Conservation (phyloP, 257 asterid species). For the Salvia splendens region DNA sequence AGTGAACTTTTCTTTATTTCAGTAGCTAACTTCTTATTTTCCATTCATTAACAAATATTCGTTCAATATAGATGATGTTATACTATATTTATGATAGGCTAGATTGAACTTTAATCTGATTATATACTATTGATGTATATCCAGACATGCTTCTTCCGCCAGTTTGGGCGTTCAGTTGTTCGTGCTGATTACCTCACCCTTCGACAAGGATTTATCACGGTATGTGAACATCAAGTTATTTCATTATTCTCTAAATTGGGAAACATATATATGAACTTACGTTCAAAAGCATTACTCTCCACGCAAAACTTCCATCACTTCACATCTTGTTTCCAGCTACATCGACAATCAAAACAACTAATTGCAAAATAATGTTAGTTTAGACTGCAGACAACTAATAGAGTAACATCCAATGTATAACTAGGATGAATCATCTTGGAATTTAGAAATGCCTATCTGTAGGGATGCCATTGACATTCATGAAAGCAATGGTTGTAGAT, state of each 20-base stretch:
- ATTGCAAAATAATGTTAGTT: background rate
- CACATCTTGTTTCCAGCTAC: background rate
- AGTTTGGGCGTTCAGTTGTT: slow-evolving; percentile 90
- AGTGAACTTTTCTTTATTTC: slow-evolving; percentile 1
- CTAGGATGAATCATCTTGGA: background rate
- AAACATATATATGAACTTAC: background rate
- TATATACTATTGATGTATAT: slow-evolving; percentile 28
- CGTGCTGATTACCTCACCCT: slow-evolving; percentile 96
- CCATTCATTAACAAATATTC: background rate
- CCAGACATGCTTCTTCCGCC: slow-evolving; percentile 96
- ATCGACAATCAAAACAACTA: background rate
- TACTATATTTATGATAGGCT: slow-evolving; percentile 16
- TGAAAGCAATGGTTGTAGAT: background rate
- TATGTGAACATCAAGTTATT: slow-evolving; percentile 37
- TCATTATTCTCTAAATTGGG: slow-evolving; percentile 5
- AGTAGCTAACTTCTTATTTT: background rate
- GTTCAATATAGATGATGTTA: background rate
- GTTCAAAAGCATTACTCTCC: slow-evolving; percentile 8
- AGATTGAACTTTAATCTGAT: slow-evolving; percentile 19
- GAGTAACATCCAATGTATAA: background rate
- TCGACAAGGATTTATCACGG: slow-evolving; percentile 94
- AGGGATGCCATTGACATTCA: slow-evolving; percentile 1
- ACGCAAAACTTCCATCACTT: background rate
- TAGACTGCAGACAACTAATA: too few relatives aligned
- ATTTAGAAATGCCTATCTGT: background rate